Evolutionary conservation across 2,329 filamentous ascomycete genomes (phyloP), one percentile per base, ranked within the genome.

Genomic region (Lachnellula hyalina): DNA sequence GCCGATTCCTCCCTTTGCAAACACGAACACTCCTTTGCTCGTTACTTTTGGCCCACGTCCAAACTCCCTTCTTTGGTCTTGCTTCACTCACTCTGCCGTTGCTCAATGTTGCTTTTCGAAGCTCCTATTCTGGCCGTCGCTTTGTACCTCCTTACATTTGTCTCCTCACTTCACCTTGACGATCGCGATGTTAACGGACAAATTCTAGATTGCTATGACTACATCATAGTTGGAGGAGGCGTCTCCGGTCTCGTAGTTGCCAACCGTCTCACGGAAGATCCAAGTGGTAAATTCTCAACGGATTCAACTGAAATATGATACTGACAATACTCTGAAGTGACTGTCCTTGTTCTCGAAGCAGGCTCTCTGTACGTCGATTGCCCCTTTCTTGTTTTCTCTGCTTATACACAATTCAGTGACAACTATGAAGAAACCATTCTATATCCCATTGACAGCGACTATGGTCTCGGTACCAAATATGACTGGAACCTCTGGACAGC

Each of bases 161-260:
- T 46, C n/a, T 52, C 19, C 23, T 51, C 61, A 2, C 49, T 59
- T 17, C 59, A 44, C 38, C 52, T 65, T 5, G 51, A 55, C 34
- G 52, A 54, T 41, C 57, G 61, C 28, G 61, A 62, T 59, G 8
- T 63, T 2, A 53, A 63, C 47, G 55, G 55, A 28, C 46, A 57
- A n/a, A 60, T 65, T 32, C 38, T 65, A 15, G 55, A 56, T 36
- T 65, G 63, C 51, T 72, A 73, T 50, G 69, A 73, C 53, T 73
- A 72, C 50, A 63, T 77, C 15, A 66, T 79, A 41, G 68, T 76
- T 25, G 77, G 77, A 4, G 77, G 76, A 17, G 77, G 77, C 4
- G 69, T 73, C 28, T 74, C 74, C 35, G 75, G 77, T 23, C 68
- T 79, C 11, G 71, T 74, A 1, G 64, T 79, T 28, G 74, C 74